Percentiles rank a stretch among this genome's conserved stretches.
These are phyloP conservation scores for Rhamnella rubrinervis DNA, from an alignment of 331 rosid genomes.

Conservation along the genomic window DNA sequence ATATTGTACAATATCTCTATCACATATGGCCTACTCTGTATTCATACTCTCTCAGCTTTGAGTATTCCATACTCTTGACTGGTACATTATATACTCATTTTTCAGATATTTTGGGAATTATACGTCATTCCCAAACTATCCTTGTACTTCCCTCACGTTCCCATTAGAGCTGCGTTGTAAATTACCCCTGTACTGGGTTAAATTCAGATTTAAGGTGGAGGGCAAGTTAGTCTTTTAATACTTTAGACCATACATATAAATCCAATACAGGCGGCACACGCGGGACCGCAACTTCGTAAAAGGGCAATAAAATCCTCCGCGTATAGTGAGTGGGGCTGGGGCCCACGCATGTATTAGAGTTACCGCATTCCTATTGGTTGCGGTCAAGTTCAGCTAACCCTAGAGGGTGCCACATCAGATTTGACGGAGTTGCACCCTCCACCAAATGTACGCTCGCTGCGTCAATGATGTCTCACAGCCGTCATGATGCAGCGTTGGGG, in stretches of 20 bases:
- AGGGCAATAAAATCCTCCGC: constrained; percentile 4
- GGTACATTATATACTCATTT: constrained; percentile 21
- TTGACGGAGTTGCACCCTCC: constrained; percentile 24
- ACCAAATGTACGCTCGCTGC: constrained; percentile 1
- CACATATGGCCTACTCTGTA: constrained; percentile 24
- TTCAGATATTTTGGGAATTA: constrained; percentile 4
- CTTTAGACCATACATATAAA: no score
- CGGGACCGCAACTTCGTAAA: constrained; percentile 14
- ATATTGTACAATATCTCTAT: constrained; percentile 18
- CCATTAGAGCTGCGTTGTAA: not conserved
- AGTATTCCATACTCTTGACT: constrained; percentile 34
- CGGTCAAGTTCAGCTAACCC: constrained; percentile 22
- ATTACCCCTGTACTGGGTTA: no score
- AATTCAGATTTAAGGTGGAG: no score
- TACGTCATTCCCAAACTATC: constrained; percentile 16
- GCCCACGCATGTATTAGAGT: constrained; percentile 26
- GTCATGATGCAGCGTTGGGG: constrained; percentile 26
- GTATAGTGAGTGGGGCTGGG: constrained; percentile 24
- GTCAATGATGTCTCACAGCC: constrained; percentile 24
- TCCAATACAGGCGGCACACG: constrained; percentile 9
- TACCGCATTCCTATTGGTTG: constrained; percentile 48
- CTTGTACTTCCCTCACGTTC: not conserved
- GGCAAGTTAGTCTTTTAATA: no score
- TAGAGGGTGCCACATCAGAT: constrained; percentile 35
- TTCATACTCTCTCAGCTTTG: constrained; percentile 30